Percentiles rank a stretch among this genome's conserved stretches.
These are phyloP conservation scores for Infundibulicybe gibba DNA, from an alignment of 768 basidiomycete species.

Conservation along the genomic window DNA sequence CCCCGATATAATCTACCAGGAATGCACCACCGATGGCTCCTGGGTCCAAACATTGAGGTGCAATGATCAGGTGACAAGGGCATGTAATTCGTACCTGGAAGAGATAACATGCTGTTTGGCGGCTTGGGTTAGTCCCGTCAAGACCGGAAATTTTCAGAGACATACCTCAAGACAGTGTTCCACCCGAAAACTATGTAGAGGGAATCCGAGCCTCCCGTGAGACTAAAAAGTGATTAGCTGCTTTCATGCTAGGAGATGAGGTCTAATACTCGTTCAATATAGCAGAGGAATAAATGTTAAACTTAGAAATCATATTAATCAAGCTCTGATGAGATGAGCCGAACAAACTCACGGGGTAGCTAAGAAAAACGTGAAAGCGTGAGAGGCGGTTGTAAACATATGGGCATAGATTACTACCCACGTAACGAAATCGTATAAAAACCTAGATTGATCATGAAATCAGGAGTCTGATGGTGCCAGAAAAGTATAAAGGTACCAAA, in stretches of 20 bases:
- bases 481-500: slow-evolving; percentile 49
- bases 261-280: slow-evolving; percentile 54
- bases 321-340: not conserved
- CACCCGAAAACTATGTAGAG: slow-evolving; percentile 76
- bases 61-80: not conserved
- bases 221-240: slow-evolving; percentile 27
- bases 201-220: slow-evolving; percentile 50
- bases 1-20: slow-evolving; percentile 68
- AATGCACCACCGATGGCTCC: slow-evolving; percentile 72
- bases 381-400: not conserved
- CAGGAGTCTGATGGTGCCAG: not conserved
- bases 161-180: slow-evolving; percentile 81
- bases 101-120: slow-evolving; percentile 31
- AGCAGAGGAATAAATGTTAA: slow-evolving; percentile 76
- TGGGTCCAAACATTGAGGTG: slow-evolving; percentile 41
- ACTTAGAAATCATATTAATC: slow-evolving; percentile 32
- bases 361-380: slow-evolving; percentile 13
- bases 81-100: slow-evolving; percentile 22
- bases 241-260: not conserved
- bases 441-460: slow-evolving; percentile 28
- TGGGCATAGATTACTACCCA: slow-evolving; percentile 26
- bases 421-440: slow-evolving; percentile 79
- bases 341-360: slow-evolving; percentile 53
- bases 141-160: not conserved
- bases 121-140: not conserved